A percentile compares a stretch with the other conserved stretches of the same genome.
These are phyloP conservation scores for Malus asiatica DNA, from an alignment of 306 rosid genomes.

Conservation along the genomic window DNA sequence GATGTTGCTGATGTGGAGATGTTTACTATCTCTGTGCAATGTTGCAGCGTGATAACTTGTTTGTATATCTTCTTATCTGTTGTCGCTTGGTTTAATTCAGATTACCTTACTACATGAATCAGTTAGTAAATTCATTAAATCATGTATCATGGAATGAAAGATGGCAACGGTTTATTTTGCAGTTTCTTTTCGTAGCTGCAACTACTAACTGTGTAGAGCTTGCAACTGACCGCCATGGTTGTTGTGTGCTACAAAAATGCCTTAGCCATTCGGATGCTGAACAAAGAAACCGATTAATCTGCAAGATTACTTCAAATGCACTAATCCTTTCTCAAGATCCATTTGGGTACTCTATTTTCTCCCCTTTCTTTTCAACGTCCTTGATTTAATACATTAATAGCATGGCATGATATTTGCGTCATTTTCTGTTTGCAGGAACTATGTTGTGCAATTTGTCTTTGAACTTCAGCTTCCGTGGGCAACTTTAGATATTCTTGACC, in stretches of 20 bases:
- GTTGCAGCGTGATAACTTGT: neutral
- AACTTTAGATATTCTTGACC: constrained; percentile 23
- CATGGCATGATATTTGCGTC: neutral
- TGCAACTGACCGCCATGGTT: constrained; percentile 52
- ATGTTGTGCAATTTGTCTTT: constrained; percentile 51
- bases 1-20: constrained; percentile 2
- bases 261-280: constrained; percentile 33
- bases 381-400: neutral
- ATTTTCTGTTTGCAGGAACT: constrained; percentile 34
- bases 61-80: neutral
- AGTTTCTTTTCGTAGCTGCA: constrained; percentile 53
- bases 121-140: neutral
- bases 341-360: constrained; percentile 36
- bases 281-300: constrained; percentile 25
- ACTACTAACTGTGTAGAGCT: constrained; percentile 42
- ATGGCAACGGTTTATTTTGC: constrained; percentile 11
- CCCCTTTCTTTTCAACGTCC: neutral
- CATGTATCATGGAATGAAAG: neutral
- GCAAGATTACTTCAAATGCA: constrained; percentile 37
- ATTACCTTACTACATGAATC: neutral
- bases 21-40: neutral
- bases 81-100: neutral
- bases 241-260: constrained; percentile 60
- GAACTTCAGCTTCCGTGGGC: constrained; percentile 42
- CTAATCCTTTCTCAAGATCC: constrained; percentile 50